Base-by-base conservation (phyloP, 1,139 yeast species). In the Geotrichum carabidarum region DNA sequence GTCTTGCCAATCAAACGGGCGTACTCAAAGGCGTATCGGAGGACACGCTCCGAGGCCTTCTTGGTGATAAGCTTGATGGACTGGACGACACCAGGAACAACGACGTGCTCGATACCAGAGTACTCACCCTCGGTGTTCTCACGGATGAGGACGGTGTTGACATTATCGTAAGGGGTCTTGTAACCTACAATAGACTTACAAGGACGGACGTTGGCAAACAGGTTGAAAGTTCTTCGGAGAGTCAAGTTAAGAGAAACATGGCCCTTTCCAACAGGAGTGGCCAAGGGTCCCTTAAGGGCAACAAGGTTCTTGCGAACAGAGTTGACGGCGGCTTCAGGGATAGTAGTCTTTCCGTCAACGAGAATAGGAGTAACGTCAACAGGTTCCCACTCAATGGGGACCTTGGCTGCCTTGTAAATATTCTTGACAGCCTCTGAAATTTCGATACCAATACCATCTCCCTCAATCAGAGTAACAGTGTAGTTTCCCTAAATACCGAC, bases 111-210 rank as follows among this genome's bases (percentile, higher is more conserved):
- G 69, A 93, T 81, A 68, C 99, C 99, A 57, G 98, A 90, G 79
- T 90, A 93, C 76, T 93, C 99, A 78, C 97, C 98, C 78, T 93
- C 98, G 53, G 90, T 82, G 81, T 93, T 93, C 77, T 93, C 99
- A 80, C 99, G 89, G 69, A 93, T 95, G 63, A 93, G 80, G 49
- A 93, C 97, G 71, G 91, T 82, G 76, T 91, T 97, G 63, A 91
- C 87, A 63, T 86, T 90, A 60, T 84, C 80, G 71, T 89, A 81
- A 73, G 93, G 87, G 61, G 96, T 85, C 74, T 87, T 80, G 64
- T 90, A 95, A 73, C 99, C 98, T 60, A 95, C 95, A 60, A 93
- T 83, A 75, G 87, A 86, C 79, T 93, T 91, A 78, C 89, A 89
- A 68, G 90, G 79, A 34, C 93, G 95, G 64, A 93, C 81, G 47